Percentiles rank a stretch among this genome's conserved stretches.
phyloP scores from a whole-genome alignment of 305 asterid species.

The Lippia alba region DNA sequence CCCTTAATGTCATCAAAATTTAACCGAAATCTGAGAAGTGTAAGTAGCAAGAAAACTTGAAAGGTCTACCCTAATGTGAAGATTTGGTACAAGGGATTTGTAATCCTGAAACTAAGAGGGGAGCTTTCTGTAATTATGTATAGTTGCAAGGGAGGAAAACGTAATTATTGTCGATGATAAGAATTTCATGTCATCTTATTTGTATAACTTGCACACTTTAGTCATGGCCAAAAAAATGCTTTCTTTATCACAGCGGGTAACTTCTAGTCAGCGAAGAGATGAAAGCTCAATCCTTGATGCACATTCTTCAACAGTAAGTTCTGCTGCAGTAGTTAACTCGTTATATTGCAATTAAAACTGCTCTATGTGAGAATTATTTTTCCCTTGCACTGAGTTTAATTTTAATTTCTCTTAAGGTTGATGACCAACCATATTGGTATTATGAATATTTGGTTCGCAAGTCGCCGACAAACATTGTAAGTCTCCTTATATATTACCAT shows the following conservation, averaged over 20 bases:
- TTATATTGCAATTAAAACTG: slow-evolving; percentile 5
- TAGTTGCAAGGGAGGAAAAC: too few species aligned
- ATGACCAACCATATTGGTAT: slow-evolving; percentile 91
- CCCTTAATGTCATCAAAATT: too few species aligned
- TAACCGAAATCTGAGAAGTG: too few species aligned
- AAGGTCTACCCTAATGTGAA: too few species aligned
- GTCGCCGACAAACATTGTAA: slow-evolving; percentile 83
- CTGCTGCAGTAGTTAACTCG: slow-evolving; percentile 20
- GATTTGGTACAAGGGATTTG: too few species aligned
- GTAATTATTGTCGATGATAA: background rate
- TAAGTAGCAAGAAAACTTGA: too few species aligned
- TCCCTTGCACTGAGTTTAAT: slow-evolving; percentile 15
- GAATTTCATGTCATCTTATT: background rate
- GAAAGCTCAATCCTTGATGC: slow-evolving; percentile 91
- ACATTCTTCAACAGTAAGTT: slow-evolving; percentile 82
- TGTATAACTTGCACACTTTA: background rate
- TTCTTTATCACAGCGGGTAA: slow-evolving; percentile 66
- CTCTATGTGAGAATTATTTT: slow-evolving; percentile 1
- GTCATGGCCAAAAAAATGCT: background rate
- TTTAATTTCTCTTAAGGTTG: slow-evolving; percentile 57
- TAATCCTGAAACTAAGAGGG: background rate
- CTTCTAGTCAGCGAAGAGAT: slow-evolving; percentile 79
- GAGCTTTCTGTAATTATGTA: background rate
- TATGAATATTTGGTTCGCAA: slow-evolving; percentile 90
- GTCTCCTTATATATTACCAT: slow-evolving; percentile 36